Conservation (phyloP, 2,329 filamentous ascomycete genomes). For the Penicillium thymicola region DNA sequence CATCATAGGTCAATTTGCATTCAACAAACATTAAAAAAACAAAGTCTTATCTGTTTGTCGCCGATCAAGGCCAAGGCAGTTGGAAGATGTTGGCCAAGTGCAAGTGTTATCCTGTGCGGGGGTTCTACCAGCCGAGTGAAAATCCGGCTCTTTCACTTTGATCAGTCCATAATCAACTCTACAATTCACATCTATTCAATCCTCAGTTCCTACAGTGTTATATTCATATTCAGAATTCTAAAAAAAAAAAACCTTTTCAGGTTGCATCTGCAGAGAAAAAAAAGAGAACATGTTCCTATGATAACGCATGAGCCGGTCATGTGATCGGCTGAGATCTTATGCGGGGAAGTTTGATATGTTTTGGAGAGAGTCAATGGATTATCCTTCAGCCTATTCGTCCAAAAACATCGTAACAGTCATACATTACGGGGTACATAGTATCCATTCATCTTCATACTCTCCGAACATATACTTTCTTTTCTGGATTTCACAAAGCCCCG, state of each 20-base stretch:
- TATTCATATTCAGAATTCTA: no score
- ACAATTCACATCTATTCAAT: not conserved
- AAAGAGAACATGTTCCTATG: not conserved
- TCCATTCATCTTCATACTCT: not conserved
- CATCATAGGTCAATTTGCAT: not conserved
- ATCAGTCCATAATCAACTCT: not conserved
- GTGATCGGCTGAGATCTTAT: conserved; percentile 10
- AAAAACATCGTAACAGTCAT: no score
- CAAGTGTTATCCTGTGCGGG: not conserved
- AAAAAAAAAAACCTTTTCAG: not conserved
- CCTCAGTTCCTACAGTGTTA: not conserved
- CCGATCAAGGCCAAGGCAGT: not conserved
- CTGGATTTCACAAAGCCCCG: not conserved
- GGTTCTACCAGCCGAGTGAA: no score
- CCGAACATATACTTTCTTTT: not conserved
- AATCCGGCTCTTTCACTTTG: no score
- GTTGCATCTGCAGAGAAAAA: not conserved
- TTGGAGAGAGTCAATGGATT: no score
- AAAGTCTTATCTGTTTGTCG: not conserved
- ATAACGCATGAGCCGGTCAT: conserved; percentile 2
- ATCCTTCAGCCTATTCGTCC: not conserved
- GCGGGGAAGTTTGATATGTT: not conserved
- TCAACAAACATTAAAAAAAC: not conserved
- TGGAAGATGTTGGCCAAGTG: not conserved
- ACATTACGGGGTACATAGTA: not conserved